Evolutionary conservation across 805 yeast genomes (phyloP).

Genomic region (Lipomyces oligophaga): DNA sequence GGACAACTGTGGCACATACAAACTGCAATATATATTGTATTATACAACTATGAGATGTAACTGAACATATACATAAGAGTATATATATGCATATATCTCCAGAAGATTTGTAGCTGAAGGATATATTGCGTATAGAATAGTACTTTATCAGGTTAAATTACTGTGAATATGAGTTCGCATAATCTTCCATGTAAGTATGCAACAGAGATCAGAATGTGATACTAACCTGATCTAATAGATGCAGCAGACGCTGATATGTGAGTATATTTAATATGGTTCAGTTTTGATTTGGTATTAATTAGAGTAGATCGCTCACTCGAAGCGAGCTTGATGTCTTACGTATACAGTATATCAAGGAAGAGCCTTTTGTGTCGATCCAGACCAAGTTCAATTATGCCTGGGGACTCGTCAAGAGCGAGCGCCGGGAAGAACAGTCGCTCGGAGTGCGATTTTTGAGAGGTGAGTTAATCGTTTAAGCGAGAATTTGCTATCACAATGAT

Average conservation of each 20-base stretch:
- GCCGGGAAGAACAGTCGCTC: slow-evolving; percentile 60
- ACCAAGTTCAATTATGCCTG: slow-evolving; percentile 92
- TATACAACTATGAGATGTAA: too few relatives aligned
- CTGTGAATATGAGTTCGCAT: too few relatives aligned
- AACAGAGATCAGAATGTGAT: too few relatives aligned
- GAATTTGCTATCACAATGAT: not conserved
- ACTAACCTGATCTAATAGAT: slow-evolving; percentile 11
- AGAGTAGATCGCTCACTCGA: slow-evolving; percentile 16
- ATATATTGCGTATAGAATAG: too few relatives aligned
- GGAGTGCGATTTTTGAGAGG: slow-evolving; percentile 75
- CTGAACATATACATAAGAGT: too few relatives aligned
- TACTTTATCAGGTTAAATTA: too few relatives aligned
- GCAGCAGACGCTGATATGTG: slow-evolving; percentile 34
- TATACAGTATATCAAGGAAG: slow-evolving; percentile 74
- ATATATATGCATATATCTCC: too few relatives aligned
- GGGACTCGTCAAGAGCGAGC: slow-evolving; percentile 79
- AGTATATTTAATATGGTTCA: not conserved
- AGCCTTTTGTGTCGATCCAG: slow-evolving; percentile 74
- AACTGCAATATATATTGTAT: too few relatives aligned
- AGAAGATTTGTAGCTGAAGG: too few relatives aligned
- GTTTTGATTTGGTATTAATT: not conserved
- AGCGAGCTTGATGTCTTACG: slow-evolving; percentile 70
- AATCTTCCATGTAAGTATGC: slow-evolving; percentile 18
- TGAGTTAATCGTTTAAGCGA: slow-evolving; percentile 23
- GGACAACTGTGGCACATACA: too few relatives aligned